These are phyloP conservation scores for Terfezia claveryi DNA, from an alignment of 495 filamentous ascomycete genomes.

Conservation along the genomic window DNA sequence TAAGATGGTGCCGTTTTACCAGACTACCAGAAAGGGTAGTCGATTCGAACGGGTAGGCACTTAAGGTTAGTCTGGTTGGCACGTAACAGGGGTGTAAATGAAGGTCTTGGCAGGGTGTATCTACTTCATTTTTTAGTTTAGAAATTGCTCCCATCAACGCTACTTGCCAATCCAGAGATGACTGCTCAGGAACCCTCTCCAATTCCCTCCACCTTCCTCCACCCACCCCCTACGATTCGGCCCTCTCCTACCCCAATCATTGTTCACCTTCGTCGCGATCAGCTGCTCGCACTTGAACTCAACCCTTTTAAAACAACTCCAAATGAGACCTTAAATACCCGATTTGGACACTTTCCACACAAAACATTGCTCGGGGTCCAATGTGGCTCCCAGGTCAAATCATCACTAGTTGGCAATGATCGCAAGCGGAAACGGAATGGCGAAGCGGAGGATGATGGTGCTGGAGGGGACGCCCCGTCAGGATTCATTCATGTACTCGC, in stretches of 20 bases:
- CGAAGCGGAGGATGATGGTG: conserved; percentile 18
- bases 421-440: conserved; percentile 33
- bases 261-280: conserved; percentile 66
- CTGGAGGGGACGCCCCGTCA: not conserved
- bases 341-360: conserved; percentile 90
- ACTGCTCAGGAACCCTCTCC: not conserved
- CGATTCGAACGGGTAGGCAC: no score
- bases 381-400: conserved; percentile 80
- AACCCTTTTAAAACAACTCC: conserved; percentile 9
- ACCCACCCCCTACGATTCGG: conserved; percentile 5
- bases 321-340: conserved; percentile 51
- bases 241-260: conserved; percentile 26
- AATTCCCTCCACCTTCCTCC: conserved; percentile 9
- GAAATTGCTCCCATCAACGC: no score
- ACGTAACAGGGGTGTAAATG: no score
- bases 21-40: no score
- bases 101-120: no score
- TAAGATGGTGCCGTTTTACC: no score
- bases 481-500: conserved; percentile 81
- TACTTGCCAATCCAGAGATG: no score
- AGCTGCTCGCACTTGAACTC: conserved; percentile 50
- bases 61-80: no score
- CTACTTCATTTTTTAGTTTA: no score
- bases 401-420: conserved; percentile 41
- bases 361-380: conserved; percentile 56